Evolutionary conservation across 495 filamentous ascomycete species (phyloP).

Genomic region (Lophiotrema nucula): DNA sequence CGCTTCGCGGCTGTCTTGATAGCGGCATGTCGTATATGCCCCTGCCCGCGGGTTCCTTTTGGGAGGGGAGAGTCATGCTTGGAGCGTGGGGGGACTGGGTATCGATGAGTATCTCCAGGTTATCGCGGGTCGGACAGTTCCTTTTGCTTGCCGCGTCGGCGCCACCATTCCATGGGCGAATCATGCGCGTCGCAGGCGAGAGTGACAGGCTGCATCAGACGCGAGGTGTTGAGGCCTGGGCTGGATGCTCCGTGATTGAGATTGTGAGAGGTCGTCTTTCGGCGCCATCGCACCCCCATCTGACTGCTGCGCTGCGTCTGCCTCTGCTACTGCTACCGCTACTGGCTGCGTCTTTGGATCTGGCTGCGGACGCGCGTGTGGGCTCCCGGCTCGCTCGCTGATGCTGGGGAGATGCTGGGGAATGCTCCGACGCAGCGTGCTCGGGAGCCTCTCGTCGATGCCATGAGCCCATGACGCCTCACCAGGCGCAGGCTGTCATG

Average conservation of each 20-base stretch:
- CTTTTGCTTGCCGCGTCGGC: constrained; percentile 22
- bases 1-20: background rate
- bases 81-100: background rate
- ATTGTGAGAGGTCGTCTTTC: constrained; percentile 20
- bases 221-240: constrained; percentile 15
- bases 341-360: background rate
- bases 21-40: background rate
- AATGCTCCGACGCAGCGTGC: too few species aligned
- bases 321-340: background rate
- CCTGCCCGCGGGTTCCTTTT: constrained; percentile 4
- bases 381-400: background rate
- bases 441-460: too few species aligned
- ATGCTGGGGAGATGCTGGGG: too few species aligned
- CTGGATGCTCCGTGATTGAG: constrained; percentile 5
- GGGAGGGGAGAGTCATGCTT: background rate
- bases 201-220: constrained; percentile 28
- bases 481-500: too few species aligned
- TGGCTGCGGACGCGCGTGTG: background rate
- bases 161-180: constrained; percentile 19
- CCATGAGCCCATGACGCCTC: too few species aligned
- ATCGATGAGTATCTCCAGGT: constrained; percentile 2
- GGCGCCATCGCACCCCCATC: constrained; percentile 3
- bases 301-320: background rate
- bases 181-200: constrained; percentile 18
- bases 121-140: constrained; percentile 22